Evolutionary conservation across 163 green algal species (phyloP).

Genomic region (Volvox carteri): DNA sequence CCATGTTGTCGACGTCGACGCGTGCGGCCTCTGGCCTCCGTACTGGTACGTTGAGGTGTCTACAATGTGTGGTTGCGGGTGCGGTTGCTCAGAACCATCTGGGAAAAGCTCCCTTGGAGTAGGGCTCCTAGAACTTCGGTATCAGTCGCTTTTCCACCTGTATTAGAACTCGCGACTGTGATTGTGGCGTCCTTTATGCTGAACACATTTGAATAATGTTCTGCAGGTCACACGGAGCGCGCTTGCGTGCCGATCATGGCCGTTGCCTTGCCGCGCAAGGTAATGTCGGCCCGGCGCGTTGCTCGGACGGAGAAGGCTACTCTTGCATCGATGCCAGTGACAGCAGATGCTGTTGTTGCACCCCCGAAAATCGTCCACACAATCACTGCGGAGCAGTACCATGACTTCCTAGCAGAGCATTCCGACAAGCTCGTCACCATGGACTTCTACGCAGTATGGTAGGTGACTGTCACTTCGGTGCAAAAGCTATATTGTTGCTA

Average conservation of each 20-base stretch:
- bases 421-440: constrained; percentile 11
- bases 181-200: background rate
- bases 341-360: background rate
- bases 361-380: constrained; percentile 24
- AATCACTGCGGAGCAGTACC: background rate
- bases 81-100: too few relatives aligned
- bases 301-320: constrained; percentile 5
- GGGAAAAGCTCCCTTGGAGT: too few relatives aligned
- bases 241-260: background rate
- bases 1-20: background rate
- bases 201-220: background rate
- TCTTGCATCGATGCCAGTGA: constrained; percentile 20
- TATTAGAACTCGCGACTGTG: background rate
- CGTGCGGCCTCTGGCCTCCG: background rate
- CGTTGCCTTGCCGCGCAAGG: constrained; percentile 30
- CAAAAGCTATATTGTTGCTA: too few relatives aligned
- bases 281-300: background rate
- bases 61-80: background rate
- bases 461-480: too few relatives aligned
- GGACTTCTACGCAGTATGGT: constrained; percentile 50
- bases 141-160: background rate
- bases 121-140: too few relatives aligned
- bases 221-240: background rate
- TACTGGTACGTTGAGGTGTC: background rate
- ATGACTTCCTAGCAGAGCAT: constrained; percentile 35